A percentile compares a stretch with the other conserved stretches of the same genome.
phyloP scores from a whole-genome alignment of 352 stramenopile species.

The Phytophthora pseudosyringae region DNA sequence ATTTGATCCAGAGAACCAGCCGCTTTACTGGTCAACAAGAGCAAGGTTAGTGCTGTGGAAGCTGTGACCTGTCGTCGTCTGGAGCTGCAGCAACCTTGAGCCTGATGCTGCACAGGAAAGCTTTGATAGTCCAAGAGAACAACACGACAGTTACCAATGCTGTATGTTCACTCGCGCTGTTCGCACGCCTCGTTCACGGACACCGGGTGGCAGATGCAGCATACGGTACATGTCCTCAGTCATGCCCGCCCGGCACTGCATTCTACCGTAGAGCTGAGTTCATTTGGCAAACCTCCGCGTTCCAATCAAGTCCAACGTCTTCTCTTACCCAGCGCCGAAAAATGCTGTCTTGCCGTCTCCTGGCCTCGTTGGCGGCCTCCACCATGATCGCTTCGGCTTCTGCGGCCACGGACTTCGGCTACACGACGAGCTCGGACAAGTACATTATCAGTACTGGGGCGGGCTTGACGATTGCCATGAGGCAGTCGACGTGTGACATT shows the following conservation, averaged over 20 bases:
- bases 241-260: background rate
- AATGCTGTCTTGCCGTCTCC: constrained; percentile 26
- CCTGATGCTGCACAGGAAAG: no score
- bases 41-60: no score
- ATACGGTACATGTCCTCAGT: constrained; percentile 1
- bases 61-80: no score
- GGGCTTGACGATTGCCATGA: constrained; percentile 43
- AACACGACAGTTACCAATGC: constrained; percentile 7
- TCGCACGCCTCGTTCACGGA: constrained; percentile 20
- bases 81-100: no score
- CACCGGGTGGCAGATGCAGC: constrained; percentile 20
- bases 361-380: constrained; percentile 13
- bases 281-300: constrained; percentile 19
- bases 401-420: constrained; percentile 40
- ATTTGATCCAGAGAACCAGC: no score
- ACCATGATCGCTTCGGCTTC: constrained; percentile 19
- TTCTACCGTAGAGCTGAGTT: constrained; percentile 4
- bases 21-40: no score
- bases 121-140: no score
- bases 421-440: constrained; percentile 37
- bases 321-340: no score
- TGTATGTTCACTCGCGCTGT: constrained; percentile 14
- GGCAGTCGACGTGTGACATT: constrained; percentile 49
- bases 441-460: constrained; percentile 44
- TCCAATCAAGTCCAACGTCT: constrained; percentile 5